Evolutionary conservation across 805 yeast genomes (phyloP).

Genomic region (Cyberlindnera nakhonratchasimensis): DNA sequence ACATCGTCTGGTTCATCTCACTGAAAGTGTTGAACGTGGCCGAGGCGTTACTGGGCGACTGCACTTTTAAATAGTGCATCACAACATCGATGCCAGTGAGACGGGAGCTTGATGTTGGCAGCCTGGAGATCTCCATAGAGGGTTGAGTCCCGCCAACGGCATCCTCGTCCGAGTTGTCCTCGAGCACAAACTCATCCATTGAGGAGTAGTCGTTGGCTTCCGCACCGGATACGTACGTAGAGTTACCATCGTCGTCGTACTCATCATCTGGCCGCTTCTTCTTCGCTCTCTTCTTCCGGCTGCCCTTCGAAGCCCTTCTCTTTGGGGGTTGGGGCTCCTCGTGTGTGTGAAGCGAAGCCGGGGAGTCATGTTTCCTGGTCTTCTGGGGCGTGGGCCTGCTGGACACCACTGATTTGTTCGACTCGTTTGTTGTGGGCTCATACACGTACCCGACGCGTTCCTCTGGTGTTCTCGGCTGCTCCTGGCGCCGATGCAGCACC

Average conservation of each 20-base stretch:
- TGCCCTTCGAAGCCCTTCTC: too few relatives aligned
- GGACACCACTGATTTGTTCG: conserved; percentile 16
- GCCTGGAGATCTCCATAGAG: conserved; percentile 26
- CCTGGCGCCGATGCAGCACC: not conserved
- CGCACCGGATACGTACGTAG: not conserved
- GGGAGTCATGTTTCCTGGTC: not conserved
- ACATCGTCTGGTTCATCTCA: conserved; percentile 27
- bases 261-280: conserved; percentile 3
- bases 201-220: conserved; percentile 5
- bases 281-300: not conserved
- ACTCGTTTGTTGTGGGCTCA: conserved; percentile 9
- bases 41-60: conserved; percentile 10
- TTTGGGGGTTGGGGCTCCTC: not conserved
- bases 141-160: not conserved
- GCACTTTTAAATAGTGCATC: conserved; percentile 12
- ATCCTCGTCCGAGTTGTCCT: conserved; percentile 10
- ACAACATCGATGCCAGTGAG: conserved; percentile 22
- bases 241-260: not conserved
- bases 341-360: not conserved
- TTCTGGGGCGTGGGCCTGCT: conserved; percentile 11
- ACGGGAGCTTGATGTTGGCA: conserved; percentile 20
- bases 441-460: conserved; percentile 4
- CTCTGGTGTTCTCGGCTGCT: conserved; percentile 5
- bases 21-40: conserved; percentile 20
- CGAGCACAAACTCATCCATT: conserved; percentile 5